Conservation (phyloP, 495 filamentous ascomycete genomes). For the Parmelia sp. region DNA sequence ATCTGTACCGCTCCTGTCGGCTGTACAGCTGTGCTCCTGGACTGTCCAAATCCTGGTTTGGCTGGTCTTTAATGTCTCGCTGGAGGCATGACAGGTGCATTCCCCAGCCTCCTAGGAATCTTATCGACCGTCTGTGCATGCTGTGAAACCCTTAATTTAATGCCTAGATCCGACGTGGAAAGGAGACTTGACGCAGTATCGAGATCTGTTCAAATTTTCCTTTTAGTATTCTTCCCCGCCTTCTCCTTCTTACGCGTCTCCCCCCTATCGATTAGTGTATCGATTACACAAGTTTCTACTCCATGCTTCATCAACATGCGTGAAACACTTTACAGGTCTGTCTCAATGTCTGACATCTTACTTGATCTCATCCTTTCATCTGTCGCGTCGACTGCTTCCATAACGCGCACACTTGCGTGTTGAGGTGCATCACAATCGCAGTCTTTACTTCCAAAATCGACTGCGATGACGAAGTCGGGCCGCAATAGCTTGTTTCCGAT, state of each 20-base stretch:
- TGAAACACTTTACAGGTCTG: not conserved
- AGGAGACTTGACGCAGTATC: not conserved
- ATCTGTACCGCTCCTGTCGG: not conserved
- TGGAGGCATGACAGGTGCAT: not conserved
- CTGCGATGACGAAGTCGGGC: not conserved
- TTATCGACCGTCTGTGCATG: slow-evolving; percentile 1
- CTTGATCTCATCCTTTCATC: not conserved
- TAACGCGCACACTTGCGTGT: not conserved
- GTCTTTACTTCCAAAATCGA: not conserved
- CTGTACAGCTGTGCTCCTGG: not conserved
- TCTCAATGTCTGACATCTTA: not conserved
- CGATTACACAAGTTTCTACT: not conserved
- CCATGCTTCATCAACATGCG: not conserved
- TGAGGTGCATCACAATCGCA: not conserved
- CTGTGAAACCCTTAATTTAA: not conserved
- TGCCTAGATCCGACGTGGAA: not conserved
- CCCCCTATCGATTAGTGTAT: not conserved
- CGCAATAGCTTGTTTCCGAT: not conserved
- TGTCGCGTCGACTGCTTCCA: not conserved
- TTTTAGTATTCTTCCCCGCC: not conserved
- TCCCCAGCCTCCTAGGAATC: not conserved
- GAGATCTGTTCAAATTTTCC: not conserved
- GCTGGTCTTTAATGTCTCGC: not conserved
- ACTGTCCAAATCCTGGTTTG: not conserved
- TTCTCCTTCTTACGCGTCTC: not conserved